Evolutionary conservation across 306 rosid species (phyloP), one percentile per base, ranked within the genome.

Genomic region (Fagus crenata): DNA sequence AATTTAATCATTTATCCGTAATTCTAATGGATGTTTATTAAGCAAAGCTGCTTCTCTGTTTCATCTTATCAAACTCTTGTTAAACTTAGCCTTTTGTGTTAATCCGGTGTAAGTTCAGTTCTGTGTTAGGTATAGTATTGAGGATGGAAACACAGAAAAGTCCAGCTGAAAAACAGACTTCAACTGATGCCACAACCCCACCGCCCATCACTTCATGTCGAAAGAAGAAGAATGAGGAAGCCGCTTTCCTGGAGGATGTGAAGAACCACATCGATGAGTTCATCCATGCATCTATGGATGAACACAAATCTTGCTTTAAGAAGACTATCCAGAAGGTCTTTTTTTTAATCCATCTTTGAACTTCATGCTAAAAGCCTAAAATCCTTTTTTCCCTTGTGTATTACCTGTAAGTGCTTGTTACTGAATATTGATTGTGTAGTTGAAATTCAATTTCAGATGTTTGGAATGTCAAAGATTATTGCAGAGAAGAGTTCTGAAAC

Each of bases 251-350:
- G 83, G 92, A 92, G 72, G 97, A 95, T 78, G 42, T 92, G 69
- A 92, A 90, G 86, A 97, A 92, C 81, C 98, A 95, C 81, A 86
- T 92, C 41, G 97, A 95, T 35, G 97, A 95, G 79, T 95, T 95
- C 79, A 80, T 90, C 32, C 11, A 85, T 56, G 93, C 97, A 46
- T 95, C 98, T 13, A 85, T 89, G 96, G 97, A 95, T 51, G 98
- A 95, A 77, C 98, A 95, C 77, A 87, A 88, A 81, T 87, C 87
- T 49, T 90, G 98, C 87, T 92, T 92, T 78, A 83, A 87, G 85
- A 95, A 95, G 77, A 92, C 96, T 56, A 79, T 92, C 42, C 71
- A 88, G 69, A 95, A 90, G 92, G 98, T 95, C 14, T 9, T 46
- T 46, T 46, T 46, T 46, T 69, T 49, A 7, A 41, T 40, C 49